Percentiles rank a stretch among this genome's conserved stretches.
These are phyloP conservation scores for Lepraria neglecta DNA, from an alignment of 495 filamentous ascomycete genomes.

Conservation along the genomic window DNA sequence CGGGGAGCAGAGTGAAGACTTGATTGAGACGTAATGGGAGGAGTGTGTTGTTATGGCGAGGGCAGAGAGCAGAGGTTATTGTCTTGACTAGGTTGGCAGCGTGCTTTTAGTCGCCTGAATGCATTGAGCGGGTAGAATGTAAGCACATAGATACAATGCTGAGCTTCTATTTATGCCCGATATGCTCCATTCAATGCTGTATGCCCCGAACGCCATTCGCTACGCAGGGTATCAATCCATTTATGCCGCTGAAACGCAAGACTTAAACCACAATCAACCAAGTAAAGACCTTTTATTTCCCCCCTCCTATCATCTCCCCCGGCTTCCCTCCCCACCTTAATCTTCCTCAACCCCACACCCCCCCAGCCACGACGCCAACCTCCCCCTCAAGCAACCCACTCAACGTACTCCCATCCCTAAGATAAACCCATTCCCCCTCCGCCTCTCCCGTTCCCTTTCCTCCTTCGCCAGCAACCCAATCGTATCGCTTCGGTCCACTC, in stretches of 20 bases:
- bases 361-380: conserved; percentile 36
- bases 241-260: conserved; percentile 9
- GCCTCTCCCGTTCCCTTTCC: conserved; percentile 60
- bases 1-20: conserved; percentile 26
- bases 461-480: conserved; percentile 70
- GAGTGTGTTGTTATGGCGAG: not conserved
- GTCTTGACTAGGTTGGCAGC: not conserved
- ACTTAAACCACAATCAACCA: not conserved
- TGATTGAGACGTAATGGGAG: conserved; percentile 25
- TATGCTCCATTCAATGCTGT: too few species aligned
- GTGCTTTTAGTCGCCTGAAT: not conserved
- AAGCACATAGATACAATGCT: not conserved
- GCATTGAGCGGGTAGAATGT: conserved; percentile 7
- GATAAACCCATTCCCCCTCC: conserved; percentile 72
- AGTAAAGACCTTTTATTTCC: not conserved
- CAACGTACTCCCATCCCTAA: conserved; percentile 71
- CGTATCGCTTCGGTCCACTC: conserved; percentile 87
- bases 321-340: not conserved
- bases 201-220: not conserved
- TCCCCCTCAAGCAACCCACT: conserved; percentile 64
- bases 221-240: not conserved
- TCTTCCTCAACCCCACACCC: not conserved
- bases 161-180: too few species aligned
- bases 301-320: not conserved
- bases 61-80: too few species aligned